phyloP scores from a whole-genome alignment of 2,329 filamentous ascomycete species.

The Alternaria brassicae region DNA sequence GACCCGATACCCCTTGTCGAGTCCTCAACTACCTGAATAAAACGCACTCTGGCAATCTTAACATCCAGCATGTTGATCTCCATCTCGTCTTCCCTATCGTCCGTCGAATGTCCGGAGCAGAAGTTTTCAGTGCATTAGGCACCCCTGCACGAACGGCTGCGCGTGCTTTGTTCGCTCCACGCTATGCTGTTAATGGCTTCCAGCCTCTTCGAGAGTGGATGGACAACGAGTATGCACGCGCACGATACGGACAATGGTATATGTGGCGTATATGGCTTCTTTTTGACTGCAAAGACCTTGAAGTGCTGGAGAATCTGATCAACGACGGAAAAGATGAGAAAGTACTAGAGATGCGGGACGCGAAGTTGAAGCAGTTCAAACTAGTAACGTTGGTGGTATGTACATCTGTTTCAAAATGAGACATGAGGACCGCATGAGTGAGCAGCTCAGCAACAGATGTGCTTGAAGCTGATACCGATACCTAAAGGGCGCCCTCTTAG shows the following conservation, averaged over 20 bases:
- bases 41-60: neutral
- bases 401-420: neutral
- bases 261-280: conserved; percentile 27
- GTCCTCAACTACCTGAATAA: neutral
- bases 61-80: neutral
- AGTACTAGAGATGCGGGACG: conserved; percentile 14
- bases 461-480: neutral
- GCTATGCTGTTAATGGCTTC: conserved; percentile 12
- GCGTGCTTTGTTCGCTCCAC: conserved; percentile 12
- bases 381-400: conserved; percentile 30
- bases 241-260: conserved; percentile 22
- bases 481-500: conserved; percentile 26
- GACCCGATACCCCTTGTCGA: neutral
- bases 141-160: conserved; percentile 7
- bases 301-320: conserved; percentile 25
- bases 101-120: conserved; percentile 5
- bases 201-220: conserved; percentile 8
- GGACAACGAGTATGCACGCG: conserved; percentile 17
- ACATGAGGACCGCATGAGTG: neutral
- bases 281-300: conserved; percentile 29
- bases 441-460: neutral
- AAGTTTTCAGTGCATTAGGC: conserved; percentile 16
- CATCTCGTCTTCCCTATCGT: neutral
- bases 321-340: conserved; percentile 25
- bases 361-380: conserved; percentile 24